phyloP scores from a whole-genome alignment of 768 basidiomycete genomes.

The Mycena rebaudengoi region DNA sequence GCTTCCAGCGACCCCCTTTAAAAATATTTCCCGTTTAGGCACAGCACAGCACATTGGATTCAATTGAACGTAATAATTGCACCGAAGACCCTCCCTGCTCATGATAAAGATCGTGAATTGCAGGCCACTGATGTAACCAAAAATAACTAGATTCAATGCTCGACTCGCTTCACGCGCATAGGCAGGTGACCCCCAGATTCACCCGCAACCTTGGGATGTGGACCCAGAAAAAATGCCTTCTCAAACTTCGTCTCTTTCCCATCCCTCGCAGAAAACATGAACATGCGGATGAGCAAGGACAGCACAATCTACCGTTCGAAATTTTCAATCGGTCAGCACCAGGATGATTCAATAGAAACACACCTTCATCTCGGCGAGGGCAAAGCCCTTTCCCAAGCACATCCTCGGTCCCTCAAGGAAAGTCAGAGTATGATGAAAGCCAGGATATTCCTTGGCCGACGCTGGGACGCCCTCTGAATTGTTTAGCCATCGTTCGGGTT shows the following conservation, averaged over 20 bases:
- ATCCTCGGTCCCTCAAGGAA: slow-evolving; percentile 39
- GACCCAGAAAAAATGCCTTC: not conserved
- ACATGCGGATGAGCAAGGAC: slow-evolving; percentile 1
- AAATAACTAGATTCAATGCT: too few relatives aligned
- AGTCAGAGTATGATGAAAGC: slow-evolving; percentile 35
- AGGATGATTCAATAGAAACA: not conserved
- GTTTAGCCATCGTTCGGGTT: slow-evolving; percentile 32
- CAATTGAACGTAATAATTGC: too few relatives aligned
- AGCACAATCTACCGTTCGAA: not conserved
- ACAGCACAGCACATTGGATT: too few relatives aligned
- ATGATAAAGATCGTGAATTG: too few relatives aligned
- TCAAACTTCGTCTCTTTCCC: slow-evolving; percentile 3
- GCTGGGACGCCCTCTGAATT: slow-evolving; percentile 3
- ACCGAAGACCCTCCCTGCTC: too few relatives aligned
- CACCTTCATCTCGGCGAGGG: slow-evolving; percentile 37
- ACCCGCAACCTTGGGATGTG: slow-evolving; percentile 30
- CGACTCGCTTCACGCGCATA: slow-evolving; percentile 31
- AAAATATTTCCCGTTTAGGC: too few relatives aligned
- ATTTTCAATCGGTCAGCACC: not conserved
- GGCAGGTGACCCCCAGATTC: slow-evolving; percentile 29
- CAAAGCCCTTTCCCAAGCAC: slow-evolving; percentile 39
- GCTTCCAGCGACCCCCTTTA: too few relatives aligned
- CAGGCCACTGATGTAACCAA: too few relatives aligned
- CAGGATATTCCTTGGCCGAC: slow-evolving; percentile 30
- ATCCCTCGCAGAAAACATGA: not conserved